Percentiles rank a stretch among this genome's conserved stretches.
phyloP scores from a whole-genome alignment of 73 alveolate species.

The Paraurostyla sp. region DNA sequence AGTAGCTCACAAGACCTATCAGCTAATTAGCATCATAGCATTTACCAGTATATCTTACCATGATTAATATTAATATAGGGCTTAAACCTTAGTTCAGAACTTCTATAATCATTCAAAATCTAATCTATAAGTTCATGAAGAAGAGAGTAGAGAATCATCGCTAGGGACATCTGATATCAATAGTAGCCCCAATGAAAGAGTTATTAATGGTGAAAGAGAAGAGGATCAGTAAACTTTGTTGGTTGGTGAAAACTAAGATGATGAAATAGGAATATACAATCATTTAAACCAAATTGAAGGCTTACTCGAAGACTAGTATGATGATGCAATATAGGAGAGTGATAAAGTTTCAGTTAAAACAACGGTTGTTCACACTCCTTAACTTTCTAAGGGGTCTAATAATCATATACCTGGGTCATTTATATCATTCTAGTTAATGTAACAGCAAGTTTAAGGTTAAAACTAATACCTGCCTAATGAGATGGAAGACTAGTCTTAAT shows the following conservation, averaged over 20 bases:
- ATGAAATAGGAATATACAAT: background rate
- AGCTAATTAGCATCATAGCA: background rate
- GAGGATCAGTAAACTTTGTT: background rate
- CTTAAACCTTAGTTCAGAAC: too few species aligned
- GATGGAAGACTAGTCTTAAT: too few species aligned
- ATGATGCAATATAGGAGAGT: background rate
- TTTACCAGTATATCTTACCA: background rate
- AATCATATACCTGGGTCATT: conserved; percentile 16
- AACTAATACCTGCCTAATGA: too few species aligned
- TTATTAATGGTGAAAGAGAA: background rate
- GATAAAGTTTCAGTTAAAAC: conserved; percentile 22
- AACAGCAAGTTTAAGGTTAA: too few species aligned
- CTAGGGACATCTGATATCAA: background rate
- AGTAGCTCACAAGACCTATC: conserved; percentile 43
- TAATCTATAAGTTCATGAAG: conserved; percentile 1
- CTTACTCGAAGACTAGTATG: conserved; percentile 11
- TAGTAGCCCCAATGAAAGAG: background rate
- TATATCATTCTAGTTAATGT: background rate
- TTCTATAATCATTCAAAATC: background rate
- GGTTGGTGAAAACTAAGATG: background rate
- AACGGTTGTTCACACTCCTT: conserved; percentile 26
- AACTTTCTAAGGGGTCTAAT: conserved; percentile 18
- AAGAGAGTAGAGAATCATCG: conserved; percentile 25
- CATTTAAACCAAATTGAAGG: conserved; percentile 7
- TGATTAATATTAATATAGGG: too few species aligned